phyloP scores from a whole-genome alignment of 345 rosid genomes.

The Firmiana major region DNA sequence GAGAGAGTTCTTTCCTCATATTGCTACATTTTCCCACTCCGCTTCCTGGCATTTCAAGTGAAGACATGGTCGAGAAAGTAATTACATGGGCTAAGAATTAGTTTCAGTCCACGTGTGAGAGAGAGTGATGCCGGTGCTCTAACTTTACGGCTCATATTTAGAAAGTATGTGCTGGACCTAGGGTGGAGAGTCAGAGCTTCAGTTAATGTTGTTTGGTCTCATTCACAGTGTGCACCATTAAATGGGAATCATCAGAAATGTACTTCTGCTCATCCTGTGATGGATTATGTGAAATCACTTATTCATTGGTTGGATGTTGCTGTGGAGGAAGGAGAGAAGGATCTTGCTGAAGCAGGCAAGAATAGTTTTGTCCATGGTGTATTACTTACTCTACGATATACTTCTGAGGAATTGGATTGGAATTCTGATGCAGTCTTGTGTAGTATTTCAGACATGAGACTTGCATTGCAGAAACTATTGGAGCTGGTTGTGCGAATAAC shows the following conservation, averaged over 20 bases:
- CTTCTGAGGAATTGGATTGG: constrained; percentile 97
- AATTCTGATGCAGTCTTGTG: constrained; percentile 56
- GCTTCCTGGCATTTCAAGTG: constrained; percentile 79
- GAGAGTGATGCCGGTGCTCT: constrained; percentile 94
- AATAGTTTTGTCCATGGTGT: constrained; percentile 94
- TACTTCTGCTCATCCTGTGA: constrained; percentile 46
- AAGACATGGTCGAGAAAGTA: constrained; percentile 56
- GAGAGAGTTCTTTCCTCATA: constrained; percentile 84
- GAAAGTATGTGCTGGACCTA: constrained; percentile 84
- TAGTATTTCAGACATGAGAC: constrained; percentile 64
- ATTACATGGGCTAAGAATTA: constrained; percentile 78
- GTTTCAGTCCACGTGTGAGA: constrained; percentile 92
- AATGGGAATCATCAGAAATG: constrained; percentile 29
- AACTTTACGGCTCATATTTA: constrained; percentile 73
- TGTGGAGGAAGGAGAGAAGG: constrained; percentile 74
- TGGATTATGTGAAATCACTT: constrained; percentile 66
- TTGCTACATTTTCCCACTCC: constrained; percentile 83
- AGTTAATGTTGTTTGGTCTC: constrained; percentile 43
- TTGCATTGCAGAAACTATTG: constrained; percentile 66
- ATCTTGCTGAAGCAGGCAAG: constrained; percentile 80
- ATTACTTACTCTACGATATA: constrained; percentile 76
- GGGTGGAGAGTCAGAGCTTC: constrained; percentile 74
- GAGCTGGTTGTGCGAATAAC: constrained; percentile 74
- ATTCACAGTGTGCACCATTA: constrained; percentile 30
- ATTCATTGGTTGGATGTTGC: constrained; percentile 70